Percentiles rank a stretch among this genome's conserved stretches.
phyloP scores from a whole-genome alignment of 345 rosid genomes.

The Acer saccharum region DNA sequence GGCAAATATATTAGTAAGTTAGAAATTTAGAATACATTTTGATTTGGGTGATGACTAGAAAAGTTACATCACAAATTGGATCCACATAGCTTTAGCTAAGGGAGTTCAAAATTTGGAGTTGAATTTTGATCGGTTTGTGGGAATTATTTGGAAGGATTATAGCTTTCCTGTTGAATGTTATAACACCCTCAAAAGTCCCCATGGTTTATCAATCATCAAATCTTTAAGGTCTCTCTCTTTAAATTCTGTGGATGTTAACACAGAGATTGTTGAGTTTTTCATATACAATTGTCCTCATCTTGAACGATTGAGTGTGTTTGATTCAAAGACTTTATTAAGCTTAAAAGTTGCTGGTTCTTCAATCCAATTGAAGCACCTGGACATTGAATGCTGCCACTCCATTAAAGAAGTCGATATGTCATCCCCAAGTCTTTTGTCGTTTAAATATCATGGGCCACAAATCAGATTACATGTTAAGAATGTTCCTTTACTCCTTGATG shows the following conservation, averaged over 20 bases:
- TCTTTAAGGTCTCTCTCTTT: background rate
- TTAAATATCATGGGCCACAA: background rate
- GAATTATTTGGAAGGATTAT: too few species aligned
- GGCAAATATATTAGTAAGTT: background rate
- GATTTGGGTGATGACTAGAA: background rate
- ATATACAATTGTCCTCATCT: slow-evolving; percentile 5
- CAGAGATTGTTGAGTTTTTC: background rate
- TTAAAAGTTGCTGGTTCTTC: background rate
- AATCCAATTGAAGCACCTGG: background rate
- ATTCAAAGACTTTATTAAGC: background rate
- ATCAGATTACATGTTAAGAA: background rate
- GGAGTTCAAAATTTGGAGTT: slow-evolving; percentile 7
- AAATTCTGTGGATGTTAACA: background rate
- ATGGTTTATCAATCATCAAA: background rate
- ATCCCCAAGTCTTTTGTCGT: background rate
- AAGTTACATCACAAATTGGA: background rate
- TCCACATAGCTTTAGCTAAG: background rate
- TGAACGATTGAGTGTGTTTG: background rate
- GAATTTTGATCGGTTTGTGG: background rate
- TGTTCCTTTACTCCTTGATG: background rate
- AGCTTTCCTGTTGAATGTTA: background rate
- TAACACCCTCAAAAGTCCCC: background rate
- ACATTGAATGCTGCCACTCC: background rate
- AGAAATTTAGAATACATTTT: background rate
- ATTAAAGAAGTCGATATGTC: background rate